These are phyloP conservation scores for Talaromyces verruculosus DNA, from an alignment of 2,329 filamentous ascomycete genomes.

Conservation along the genomic window DNA sequence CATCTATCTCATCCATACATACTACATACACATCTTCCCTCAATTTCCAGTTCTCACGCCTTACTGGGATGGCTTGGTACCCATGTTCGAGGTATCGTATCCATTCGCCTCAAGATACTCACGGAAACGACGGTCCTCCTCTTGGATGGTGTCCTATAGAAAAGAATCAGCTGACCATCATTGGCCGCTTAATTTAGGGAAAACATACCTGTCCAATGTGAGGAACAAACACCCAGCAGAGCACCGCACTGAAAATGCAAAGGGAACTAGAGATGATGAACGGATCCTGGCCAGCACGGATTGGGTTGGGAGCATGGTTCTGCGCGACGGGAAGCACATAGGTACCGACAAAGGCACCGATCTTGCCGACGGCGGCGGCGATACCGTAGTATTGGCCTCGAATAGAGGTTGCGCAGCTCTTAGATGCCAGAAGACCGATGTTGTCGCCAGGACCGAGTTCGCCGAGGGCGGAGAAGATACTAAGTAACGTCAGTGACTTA, in stretches of 20 bases:
- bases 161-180: background rate
- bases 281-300: slow-evolving; percentile 73
- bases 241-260: slow-evolving; percentile 69
- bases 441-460: slow-evolving; percentile 88
- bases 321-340: slow-evolving; percentile 75
- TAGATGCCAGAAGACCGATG: slow-evolving; percentile 81
- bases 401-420: slow-evolving; percentile 85
- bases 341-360: slow-evolving; percentile 75
- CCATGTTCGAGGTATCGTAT: slow-evolving; percentile 68
- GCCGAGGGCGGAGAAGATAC: slow-evolving; percentile 72
- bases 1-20: slow-evolving; percentile 6
- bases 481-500: slow-evolving; percentile 21
- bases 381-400: slow-evolving; percentile 69
- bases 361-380: slow-evolving; percentile 48
- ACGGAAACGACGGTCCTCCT: slow-evolving; percentile 75
- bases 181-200: background rate
- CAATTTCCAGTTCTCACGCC: background rate
- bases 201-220: slow-evolving; percentile 61
- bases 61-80: slow-evolving; percentile 29
- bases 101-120: slow-evolving; percentile 70
- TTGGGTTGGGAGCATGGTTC: slow-evolving; percentile 54
- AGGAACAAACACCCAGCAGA: slow-evolving; percentile 69
- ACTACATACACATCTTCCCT: background rate
- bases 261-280: slow-evolving; percentile 82
- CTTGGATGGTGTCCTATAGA: slow-evolving; percentile 71